Base-by-base conservation (phyloP, 2,329 filamentous ascomycete genomes). In the Paraconiothyrium sp. region DNA sequence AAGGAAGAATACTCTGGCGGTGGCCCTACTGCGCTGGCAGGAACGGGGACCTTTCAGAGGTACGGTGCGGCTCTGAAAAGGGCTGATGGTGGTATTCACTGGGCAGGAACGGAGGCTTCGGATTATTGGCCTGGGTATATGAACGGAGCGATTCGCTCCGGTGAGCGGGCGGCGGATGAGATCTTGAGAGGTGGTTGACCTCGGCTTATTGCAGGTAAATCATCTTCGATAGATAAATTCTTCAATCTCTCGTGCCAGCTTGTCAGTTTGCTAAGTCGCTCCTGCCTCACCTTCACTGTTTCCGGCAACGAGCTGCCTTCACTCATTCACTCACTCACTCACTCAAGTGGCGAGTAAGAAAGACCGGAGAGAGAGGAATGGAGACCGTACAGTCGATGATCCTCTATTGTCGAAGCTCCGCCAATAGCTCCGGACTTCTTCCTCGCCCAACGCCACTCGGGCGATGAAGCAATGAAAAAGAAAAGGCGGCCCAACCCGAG, bases 401-500 rank as follows among this genome's bases (percentile, higher is more conserved):
- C 4, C 35, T 37, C 13, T 9, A 10, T 14, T 37, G 35, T 37
- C 35, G 4, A 37, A 37, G 35, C 3, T 7, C 35, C 35, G 8
- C 44, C 9, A 37, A 37, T 9, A 37, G 27, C 13, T 37, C 35
- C 35, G 13, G 35, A 37, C 35, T 49, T 49, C 24, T 49, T 49
- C 47, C 47, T 49, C 47, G 47, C 16, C 24, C 30, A 27, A 24
- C 24, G 5, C 47, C 47, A 49, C 47, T 24, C 16, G 47, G 47
- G 24, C 16, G 24, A n/a, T 49, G 24, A 49, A 22, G 16, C 47
- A 49, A 49, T 49, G 47, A 30, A 49, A 30, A 49, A 49, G 24
- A 49, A 49, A 49, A 49, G 14, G 14, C 16, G 24, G 47, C 47
- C 11, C 35, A 37, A 37, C 35, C 35, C 35, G 35, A 37, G 35